Conservation (phyloP, 345 rosid species). For the Hibiscus mutabilis region DNA sequence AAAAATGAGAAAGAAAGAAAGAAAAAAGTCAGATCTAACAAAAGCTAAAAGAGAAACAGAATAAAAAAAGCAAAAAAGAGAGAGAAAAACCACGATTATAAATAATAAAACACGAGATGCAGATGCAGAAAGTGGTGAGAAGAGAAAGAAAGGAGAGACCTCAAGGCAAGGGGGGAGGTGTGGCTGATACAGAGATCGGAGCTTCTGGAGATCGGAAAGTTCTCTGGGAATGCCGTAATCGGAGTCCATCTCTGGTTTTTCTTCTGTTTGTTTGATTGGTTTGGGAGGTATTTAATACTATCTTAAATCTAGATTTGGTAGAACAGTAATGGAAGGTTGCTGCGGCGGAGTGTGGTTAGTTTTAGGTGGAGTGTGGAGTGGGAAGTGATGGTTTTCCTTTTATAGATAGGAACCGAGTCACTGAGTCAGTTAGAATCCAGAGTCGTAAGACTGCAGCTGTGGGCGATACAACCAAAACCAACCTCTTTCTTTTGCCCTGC, state of each 20-base stretch:
- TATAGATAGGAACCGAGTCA: not conserved
- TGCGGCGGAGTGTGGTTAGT: not conserved
- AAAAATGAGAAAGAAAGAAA: not conserved
- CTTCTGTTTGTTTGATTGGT: not conserved
- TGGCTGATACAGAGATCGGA: not conserved
- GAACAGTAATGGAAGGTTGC: not conserved
- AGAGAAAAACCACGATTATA: not conserved
- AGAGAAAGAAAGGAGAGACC: not conserved
- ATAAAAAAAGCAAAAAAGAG: not conserved
- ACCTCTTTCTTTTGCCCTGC: no score
- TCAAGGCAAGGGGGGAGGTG: not conserved
- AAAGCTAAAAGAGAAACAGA: not conserved
- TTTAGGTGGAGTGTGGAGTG: not conserved
- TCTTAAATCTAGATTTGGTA: not conserved
- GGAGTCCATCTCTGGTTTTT: slow-evolving; percentile 54
- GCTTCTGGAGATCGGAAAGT: slow-evolving; percentile 79
- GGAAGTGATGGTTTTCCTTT: not conserved
- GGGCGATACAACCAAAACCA: not conserved
- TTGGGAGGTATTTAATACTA: not conserved
- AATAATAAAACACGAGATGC: not conserved
- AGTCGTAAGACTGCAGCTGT: not conserved
- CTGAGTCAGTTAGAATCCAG: not conserved
- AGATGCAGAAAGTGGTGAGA: not conserved
- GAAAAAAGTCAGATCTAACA: not conserved
- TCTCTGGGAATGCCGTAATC: slow-evolving; percentile 92